A percentile compares a stretch with the other conserved stretches of the same genome.
Evolutionary conservation across 176 grass and related monocot genomes (phyloP).

Genomic region (Aegilops umbellulata): DNA sequence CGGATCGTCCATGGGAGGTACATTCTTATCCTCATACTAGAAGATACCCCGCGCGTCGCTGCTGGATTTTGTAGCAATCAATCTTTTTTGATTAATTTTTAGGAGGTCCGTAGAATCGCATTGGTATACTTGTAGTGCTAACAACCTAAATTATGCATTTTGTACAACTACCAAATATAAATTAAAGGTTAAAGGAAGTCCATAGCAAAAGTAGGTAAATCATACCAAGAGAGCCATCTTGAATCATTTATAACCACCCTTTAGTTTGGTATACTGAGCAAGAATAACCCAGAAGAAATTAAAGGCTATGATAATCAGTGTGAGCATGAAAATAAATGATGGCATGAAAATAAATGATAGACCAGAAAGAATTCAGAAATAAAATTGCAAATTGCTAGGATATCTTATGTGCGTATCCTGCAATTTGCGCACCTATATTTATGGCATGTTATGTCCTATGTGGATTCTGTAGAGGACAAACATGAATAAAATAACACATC

Average conservation of each 20-base stretch:
- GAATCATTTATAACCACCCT: background rate
- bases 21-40: background rate
- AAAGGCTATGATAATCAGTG: background rate
- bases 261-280: background rate
- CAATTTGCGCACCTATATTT: no score
- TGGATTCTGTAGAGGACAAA: no score
- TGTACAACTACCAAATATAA: background rate
- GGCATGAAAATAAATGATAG: background rate
- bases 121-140: background rate
- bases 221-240: background rate
- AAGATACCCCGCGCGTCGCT: background rate
- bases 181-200: no score
- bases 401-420: no score
- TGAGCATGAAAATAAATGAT: background rate
- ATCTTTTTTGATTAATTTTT: background rate
- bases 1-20: slow-evolving; percentile 99
- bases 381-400: no score
- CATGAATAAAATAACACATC: no score
- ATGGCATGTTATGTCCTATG: no score
- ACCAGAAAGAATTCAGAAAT: background rate
- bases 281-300: background rate
- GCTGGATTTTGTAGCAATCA: background rate
- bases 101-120: background rate
- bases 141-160: background rate
- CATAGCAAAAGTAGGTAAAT: background rate